These are phyloP conservation scores for Lablab purpureus DNA, from an alignment of 306 rosid species.

Conservation along the genomic window DNA sequence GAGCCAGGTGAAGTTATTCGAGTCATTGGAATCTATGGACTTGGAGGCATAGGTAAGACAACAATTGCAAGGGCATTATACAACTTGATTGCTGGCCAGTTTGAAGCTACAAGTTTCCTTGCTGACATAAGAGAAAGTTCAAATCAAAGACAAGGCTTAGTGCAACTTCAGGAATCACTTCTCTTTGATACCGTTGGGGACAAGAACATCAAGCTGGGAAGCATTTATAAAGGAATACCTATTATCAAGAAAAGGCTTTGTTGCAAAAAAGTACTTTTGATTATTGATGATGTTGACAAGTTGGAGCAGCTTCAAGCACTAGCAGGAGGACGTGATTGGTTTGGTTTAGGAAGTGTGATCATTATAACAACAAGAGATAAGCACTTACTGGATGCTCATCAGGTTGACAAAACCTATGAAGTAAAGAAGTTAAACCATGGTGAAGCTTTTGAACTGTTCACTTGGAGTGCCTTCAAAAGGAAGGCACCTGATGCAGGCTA, in stretches of 20 bases:
- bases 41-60: constrained; percentile 52
- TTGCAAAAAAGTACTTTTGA: constrained; percentile 41
- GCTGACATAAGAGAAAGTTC: constrained; percentile 46
- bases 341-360: constrained; percentile 51
- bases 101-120: constrained; percentile 48
- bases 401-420: constrained; percentile 45
- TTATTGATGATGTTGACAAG: constrained; percentile 54
- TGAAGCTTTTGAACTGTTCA: constrained; percentile 49
- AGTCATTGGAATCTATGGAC: constrained; percentile 55
- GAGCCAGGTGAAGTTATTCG: constrained; percentile 26
- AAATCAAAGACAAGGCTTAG: constrained; percentile 40
- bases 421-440: constrained; percentile 22
- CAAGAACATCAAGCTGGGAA: constrained; percentile 38
- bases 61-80: constrained; percentile 44
- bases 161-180: constrained; percentile 43
- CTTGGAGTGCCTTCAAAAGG: constrained; percentile 53
- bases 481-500: constrained; percentile 26
- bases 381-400: constrained; percentile 40
- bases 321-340: constrained; percentile 55
- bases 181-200: constrained; percentile 34
- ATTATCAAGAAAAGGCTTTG: constrained; percentile 48
- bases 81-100: constrained; percentile 38
- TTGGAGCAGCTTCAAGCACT: constrained; percentile 51
- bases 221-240: constrained; percentile 54
- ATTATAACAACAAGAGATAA: constrained; percentile 57